A percentile compares a stretch with the other conserved stretches of the same genome.
Conservation (phyloP, 1,139 yeast genomes). For the Hyphopichia burtonii region DNA sequence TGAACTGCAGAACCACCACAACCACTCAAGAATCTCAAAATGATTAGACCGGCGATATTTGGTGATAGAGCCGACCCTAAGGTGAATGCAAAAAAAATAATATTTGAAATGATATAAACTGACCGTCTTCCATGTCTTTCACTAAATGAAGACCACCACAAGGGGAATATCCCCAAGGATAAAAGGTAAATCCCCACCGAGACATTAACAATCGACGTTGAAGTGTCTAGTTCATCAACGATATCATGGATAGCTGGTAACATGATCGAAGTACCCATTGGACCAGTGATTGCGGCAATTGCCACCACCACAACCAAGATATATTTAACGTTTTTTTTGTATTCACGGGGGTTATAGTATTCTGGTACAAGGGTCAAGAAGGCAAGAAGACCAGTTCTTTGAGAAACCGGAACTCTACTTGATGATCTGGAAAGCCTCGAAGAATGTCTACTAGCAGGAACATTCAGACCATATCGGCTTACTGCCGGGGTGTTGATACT, state of each 20-base stretch:
- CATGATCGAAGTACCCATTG: conserved; percentile 88
- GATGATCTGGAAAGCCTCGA: not conserved
- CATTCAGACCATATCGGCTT: not conserved
- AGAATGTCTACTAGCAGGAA: not conserved
- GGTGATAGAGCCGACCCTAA: conserved; percentile 73
- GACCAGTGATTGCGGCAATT: conserved; percentile 76
- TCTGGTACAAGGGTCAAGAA: conserved; percentile 64
- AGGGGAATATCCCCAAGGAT: conserved; percentile 74
- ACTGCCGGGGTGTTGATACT: not conserved
- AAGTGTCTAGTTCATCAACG: conserved; percentile 52
- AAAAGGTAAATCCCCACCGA: conserved; percentile 78
- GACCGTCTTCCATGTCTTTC: conserved; percentile 75
- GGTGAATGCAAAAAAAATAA: conserved; percentile 61
- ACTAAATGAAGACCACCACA: conserved; percentile 87
- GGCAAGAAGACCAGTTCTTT: conserved; percentile 57
- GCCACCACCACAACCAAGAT: conserved; percentile 67
- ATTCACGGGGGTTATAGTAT: conserved; percentile 67
- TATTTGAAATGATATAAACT: conserved; percentile 68
- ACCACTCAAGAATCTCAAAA: conserved; percentile 62
- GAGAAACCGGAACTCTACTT: conserved; percentile 33
- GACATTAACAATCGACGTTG: conserved; percentile 62
- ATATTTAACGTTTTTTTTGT: conserved; percentile 49
- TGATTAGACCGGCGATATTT: conserved; percentile 60
- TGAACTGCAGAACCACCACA: conserved; percentile 70
- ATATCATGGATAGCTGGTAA: conserved; percentile 75